Evolutionary conservation across 306 rosid species (phyloP).

Genomic region (Fragaria ananassa): DNA sequence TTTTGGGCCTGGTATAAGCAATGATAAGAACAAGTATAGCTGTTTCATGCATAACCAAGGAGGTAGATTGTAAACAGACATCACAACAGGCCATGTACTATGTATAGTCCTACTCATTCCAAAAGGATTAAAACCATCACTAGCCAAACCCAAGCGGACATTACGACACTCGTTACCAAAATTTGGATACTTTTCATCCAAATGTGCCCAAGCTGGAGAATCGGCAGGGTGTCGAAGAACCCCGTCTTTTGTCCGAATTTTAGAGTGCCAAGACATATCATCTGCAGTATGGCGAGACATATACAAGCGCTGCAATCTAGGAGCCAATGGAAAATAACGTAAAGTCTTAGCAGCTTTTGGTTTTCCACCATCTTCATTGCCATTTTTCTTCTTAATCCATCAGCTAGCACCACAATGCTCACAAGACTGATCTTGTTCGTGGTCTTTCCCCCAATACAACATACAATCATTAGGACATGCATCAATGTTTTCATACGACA

Average conservation of each 20-base stretch:
- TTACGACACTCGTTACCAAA: background rate
- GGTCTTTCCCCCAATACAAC: too few species aligned
- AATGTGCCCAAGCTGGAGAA: background rate
- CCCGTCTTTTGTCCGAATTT: background rate
- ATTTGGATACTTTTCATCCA: background rate
- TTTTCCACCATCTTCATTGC: background rate
- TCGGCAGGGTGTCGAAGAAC: background rate
- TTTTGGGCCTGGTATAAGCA: background rate
- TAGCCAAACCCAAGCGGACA: background rate
- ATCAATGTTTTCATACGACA: too few species aligned
- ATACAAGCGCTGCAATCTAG: background rate
- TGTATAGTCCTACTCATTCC: background rate
- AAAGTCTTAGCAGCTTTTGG: background rate
- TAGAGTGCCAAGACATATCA: background rate
- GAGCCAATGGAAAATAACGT: background rate
- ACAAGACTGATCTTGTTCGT: too few species aligned
- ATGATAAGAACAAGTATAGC: background rate
- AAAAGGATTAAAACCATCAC: background rate
- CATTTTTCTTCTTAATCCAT: background rate
- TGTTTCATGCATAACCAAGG: conserved; percentile 26
- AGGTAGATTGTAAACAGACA: background rate
- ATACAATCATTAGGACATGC: too few species aligned
- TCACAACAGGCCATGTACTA: background rate
- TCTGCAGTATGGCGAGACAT: background rate
- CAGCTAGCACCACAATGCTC: too few species aligned